Conservation (phyloP, 2,329 filamentous ascomycete species). For the Penicillium sp. region DNA sequence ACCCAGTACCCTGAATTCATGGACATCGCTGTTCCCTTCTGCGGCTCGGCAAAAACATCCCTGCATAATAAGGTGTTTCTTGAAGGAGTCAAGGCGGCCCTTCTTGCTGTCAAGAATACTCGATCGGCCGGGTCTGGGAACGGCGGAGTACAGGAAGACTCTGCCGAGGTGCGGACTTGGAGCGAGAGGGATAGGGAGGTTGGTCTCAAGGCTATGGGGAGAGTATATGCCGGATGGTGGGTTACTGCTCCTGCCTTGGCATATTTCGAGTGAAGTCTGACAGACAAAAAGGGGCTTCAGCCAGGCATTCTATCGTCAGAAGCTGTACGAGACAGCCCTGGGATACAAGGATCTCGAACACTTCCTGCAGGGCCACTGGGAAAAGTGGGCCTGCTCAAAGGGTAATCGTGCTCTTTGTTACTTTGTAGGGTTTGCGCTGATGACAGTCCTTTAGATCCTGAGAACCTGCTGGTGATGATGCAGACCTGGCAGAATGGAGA, state of each 20-base stretch:
- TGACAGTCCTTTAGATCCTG: constrained; percentile 56
- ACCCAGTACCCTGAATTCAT: constrained; percentile 66
- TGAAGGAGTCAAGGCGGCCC: constrained; percentile 62
- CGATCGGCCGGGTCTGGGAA: constrained; percentile 54
- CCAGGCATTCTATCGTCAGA: constrained; percentile 75
- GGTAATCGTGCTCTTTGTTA: constrained; percentile 36
- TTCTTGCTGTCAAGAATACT: constrained; percentile 60
- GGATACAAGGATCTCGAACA: constrained; percentile 70
- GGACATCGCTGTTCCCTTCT: constrained; percentile 67
- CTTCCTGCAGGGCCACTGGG: constrained; percentile 76
- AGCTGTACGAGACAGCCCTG: constrained; percentile 64
- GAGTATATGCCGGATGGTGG: constrained; percentile 73
- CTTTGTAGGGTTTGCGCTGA: background rate
- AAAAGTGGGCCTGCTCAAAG: constrained; percentile 70
- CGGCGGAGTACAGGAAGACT: constrained; percentile 44
- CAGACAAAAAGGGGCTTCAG: constrained; percentile 64
- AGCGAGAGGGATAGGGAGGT: constrained; percentile 54
- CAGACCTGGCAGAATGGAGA: constrained; percentile 78
- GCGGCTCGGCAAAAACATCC: constrained; percentile 64
- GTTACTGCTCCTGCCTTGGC: constrained; percentile 4
- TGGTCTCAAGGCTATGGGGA: constrained; percentile 69
- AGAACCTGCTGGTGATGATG: constrained; percentile 74
- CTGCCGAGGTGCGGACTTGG: constrained; percentile 51
- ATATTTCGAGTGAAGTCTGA: background rate
- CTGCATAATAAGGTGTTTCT: constrained; percentile 70